A percentile compares a stretch with the other conserved stretches of the same genome.
phyloP scores from a whole-genome alignment of 176 grass and related monocot species.

The Carex parvula region DNA sequence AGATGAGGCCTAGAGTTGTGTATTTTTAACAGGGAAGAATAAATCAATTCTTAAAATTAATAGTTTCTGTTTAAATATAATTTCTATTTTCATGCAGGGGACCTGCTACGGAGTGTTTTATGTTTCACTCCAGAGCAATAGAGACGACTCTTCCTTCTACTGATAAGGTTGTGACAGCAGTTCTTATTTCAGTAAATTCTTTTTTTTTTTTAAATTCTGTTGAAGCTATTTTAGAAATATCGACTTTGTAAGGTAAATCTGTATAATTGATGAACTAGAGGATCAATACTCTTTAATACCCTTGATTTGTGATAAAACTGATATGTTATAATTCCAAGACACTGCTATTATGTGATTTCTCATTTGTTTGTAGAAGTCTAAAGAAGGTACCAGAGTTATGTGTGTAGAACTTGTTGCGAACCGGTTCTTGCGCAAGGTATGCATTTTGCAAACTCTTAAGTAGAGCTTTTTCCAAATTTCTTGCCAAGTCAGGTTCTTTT shows the following conservation, averaged over 20 bases:
- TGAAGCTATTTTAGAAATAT: not conserved
- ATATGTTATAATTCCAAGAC: not conserved
- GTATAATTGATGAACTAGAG: too few relatives aligned
- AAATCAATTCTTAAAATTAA: not conserved
- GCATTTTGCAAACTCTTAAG: not conserved
- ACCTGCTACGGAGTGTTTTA: constrained; percentile 84
- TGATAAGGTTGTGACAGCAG: constrained; percentile 47
- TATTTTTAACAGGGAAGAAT: not conserved
- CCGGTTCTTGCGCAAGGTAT: constrained; percentile 92
- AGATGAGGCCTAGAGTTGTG: not conserved
- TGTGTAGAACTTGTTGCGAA: constrained; percentile 80
- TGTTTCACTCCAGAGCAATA: constrained; percentile 77
- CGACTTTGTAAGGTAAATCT: too few relatives aligned
- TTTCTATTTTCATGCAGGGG: constrained; percentile 57
- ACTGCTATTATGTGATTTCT: constrained; percentile 17
- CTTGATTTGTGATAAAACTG: too few relatives aligned
- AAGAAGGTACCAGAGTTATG: constrained; percentile 43
- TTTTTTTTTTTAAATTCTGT: too few relatives aligned
- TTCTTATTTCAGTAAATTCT: too few relatives aligned
- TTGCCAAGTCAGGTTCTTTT: not conserved
- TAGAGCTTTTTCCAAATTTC: not conserved
- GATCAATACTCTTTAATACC: too few relatives aligned
- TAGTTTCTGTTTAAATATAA: not conserved
- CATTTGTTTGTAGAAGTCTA: constrained; percentile 30
- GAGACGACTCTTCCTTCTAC: constrained; percentile 36